Conservation (phyloP, 176 grass and related monocot species). For the Oryza coarctata region DNA sequence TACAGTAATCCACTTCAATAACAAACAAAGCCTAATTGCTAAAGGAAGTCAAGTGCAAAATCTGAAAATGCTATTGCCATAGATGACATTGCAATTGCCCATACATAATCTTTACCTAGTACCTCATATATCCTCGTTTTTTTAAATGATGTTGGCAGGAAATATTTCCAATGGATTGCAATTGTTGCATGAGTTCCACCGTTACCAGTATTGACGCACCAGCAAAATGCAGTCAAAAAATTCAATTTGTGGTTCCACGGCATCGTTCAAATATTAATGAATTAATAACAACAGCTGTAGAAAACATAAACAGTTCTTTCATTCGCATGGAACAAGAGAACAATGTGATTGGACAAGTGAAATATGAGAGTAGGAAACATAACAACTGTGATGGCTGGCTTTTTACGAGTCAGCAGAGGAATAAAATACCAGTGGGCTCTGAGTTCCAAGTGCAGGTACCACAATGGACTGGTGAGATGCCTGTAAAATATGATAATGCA, state of each 20-base stretch:
- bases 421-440: slow-evolving; percentile 36
- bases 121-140: slow-evolving; percentile 10
- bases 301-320: slow-evolving; percentile 23
- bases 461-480: slow-evolving; percentile 42
- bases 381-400: slow-evolving; percentile 34
- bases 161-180: slow-evolving; percentile 31
- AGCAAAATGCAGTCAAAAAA: slow-evolving; percentile 24
- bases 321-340: not conserved
- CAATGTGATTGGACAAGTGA: slow-evolving; percentile 15
- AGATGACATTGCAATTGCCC: not conserved
- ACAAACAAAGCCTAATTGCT: not conserved
- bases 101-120: not conserved
- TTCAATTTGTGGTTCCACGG: slow-evolving; percentile 2
- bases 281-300: not conserved
- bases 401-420: slow-evolving; percentile 34
- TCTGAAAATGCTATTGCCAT: not conserved
- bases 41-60: not conserved
- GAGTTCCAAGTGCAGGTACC: slow-evolving; percentile 51
- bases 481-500: slow-evolving; percentile 29
- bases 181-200: slow-evolving; percentile 25
- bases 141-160: slow-evolving; percentile 32
- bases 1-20: not conserved
- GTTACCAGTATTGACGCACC: not conserved
- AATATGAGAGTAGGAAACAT: slow-evolving; percentile 10
- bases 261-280: slow-evolving; percentile 3